Conservation (phyloP, 495 filamentous ascomycete species). For the Penicillium argentinense region DNA sequence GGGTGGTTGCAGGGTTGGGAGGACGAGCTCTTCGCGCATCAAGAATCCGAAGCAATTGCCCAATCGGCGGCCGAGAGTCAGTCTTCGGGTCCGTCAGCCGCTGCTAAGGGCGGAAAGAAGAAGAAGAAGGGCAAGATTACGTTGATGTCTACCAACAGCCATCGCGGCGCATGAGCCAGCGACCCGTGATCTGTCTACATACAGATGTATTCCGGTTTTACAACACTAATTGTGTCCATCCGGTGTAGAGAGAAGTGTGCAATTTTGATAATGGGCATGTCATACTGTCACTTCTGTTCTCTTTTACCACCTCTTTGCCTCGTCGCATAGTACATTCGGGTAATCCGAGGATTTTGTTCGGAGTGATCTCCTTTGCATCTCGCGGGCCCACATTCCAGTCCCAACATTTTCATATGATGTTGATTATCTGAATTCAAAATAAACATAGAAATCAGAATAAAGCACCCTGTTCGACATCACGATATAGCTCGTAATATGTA, state of each 20-base stretch:
- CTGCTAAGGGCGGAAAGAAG: constrained; percentile 49
- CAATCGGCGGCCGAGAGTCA: constrained; percentile 31
- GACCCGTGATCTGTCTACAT: neutral
- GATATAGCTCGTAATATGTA: too few relatives aligned
- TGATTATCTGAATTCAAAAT: constrained; percentile 11
- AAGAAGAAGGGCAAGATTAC: constrained; percentile 95
- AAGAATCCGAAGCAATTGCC: constrained; percentile 40
- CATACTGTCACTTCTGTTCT: too few relatives aligned
- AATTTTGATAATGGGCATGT: too few relatives aligned
- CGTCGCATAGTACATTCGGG: neutral
- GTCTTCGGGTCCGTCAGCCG: constrained; percentile 20
- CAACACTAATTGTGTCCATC: too few relatives aligned
- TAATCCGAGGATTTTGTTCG: neutral
- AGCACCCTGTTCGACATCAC: too few relatives aligned
- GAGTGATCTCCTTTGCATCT: neutral
- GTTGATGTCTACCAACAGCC: constrained; percentile 82
- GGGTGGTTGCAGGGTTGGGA: constrained; percentile 85
- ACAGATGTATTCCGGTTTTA: neutral
- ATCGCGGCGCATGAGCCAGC: constrained; percentile 58
- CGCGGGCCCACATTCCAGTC: constrained; percentile 17
- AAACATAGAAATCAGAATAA: constrained; percentile 11
- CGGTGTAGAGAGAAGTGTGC: too few relatives aligned
- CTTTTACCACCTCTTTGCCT: neutral
- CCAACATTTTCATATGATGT: constrained; percentile 18
- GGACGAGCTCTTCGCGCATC: constrained; percentile 58